Evolutionary conservation across 176 grass and related monocot species (phyloP).

Genomic region (Zea luxurians): DNA sequence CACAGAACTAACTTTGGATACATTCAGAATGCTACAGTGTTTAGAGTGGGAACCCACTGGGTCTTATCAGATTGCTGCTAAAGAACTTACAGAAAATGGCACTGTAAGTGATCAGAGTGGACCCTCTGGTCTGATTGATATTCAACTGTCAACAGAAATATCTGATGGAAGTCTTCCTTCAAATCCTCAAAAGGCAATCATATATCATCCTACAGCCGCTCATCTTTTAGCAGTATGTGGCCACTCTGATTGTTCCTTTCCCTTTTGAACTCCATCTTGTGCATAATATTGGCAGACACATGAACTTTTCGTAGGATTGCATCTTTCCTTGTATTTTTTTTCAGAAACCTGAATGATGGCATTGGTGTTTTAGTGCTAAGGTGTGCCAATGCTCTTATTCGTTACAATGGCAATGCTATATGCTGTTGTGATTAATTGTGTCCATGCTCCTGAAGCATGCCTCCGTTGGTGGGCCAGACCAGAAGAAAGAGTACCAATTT

Average conservation of each 20-base stretch:
- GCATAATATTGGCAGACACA: constrained; percentile 1
- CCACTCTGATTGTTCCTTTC: neutral
- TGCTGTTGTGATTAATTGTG: constrained; percentile 4
- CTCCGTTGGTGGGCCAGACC: neutral
- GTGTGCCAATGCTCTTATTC: constrained; percentile 19
- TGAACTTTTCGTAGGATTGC: constrained; percentile 3
- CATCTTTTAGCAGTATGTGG: constrained; percentile 83
- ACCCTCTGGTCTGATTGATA: constrained; percentile 89
- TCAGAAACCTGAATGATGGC: constrained; percentile 19
- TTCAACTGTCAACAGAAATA: constrained; percentile 88
- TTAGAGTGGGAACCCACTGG: constrained; percentile 95
- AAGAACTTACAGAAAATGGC: constrained; percentile 92
- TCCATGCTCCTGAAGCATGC: neutral
- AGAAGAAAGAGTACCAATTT: neutral
- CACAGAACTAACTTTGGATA: constrained; percentile 91
- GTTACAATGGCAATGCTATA: neutral
- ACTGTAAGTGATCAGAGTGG: constrained; percentile 85
- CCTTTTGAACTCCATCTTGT: constrained; percentile 26
- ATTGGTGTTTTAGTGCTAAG: neutral
- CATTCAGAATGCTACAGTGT: constrained; percentile 91
- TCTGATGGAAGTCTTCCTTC: constrained; percentile 80
- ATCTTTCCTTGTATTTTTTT: neutral
- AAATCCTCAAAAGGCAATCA: constrained; percentile 89
- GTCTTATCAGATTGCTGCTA: constrained; percentile 70
- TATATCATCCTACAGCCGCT: constrained; percentile 83